These are phyloP conservation scores for Lathyrus aphaca DNA, from an alignment of 306 rosid species.

Conservation along the genomic window DNA sequence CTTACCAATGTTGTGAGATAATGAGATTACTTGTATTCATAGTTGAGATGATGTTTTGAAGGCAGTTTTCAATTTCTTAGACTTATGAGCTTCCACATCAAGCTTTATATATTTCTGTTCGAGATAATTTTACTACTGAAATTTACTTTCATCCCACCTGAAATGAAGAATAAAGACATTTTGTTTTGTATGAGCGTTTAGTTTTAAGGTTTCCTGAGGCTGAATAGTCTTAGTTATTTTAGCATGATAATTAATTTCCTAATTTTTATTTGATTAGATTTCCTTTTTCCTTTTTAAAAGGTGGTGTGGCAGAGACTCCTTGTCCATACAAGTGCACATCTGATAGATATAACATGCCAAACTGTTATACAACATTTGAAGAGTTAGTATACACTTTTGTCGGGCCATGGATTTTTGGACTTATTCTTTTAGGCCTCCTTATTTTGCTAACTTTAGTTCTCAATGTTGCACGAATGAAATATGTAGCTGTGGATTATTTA, in stretches of 20 bases:
- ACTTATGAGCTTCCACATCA: slow-evolving; percentile 74
- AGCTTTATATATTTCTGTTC: slow-evolving; percentile 62
- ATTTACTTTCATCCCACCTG: slow-evolving; percentile 29
- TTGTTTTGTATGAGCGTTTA: too few species aligned
- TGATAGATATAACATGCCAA: too few species aligned
- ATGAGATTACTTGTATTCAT: slow-evolving; percentile 8
- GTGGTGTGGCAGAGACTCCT: too few species aligned
- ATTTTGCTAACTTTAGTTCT: slow-evolving; percentile 80
- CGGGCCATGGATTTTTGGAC: slow-evolving; percentile 90
- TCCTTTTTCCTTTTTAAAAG: too few species aligned
- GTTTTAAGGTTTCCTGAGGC: too few species aligned
- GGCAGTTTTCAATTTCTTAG: slow-evolving; percentile 20
- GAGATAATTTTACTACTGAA: slow-evolving; percentile 59
- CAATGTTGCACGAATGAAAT: slow-evolving; percentile 91
- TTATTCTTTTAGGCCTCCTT: slow-evolving; percentile 73
- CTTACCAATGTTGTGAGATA: slow-evolving; percentile 14
- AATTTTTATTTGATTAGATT: too few species aligned
- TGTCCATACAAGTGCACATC: too few species aligned
- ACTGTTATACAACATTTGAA: slow-evolving; percentile 91
- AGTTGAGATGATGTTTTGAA: slow-evolving; percentile 16
- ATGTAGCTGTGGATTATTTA: too few species aligned
- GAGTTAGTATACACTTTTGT: slow-evolving; percentile 97
- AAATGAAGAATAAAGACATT: too few species aligned
- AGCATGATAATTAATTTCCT: too few species aligned
- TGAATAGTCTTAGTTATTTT: too few species aligned